These are phyloP conservation scores for Alternaria conjuncta DNA, from an alignment of 2,329 filamentous ascomycete genomes.

Conservation along the genomic window DNA sequence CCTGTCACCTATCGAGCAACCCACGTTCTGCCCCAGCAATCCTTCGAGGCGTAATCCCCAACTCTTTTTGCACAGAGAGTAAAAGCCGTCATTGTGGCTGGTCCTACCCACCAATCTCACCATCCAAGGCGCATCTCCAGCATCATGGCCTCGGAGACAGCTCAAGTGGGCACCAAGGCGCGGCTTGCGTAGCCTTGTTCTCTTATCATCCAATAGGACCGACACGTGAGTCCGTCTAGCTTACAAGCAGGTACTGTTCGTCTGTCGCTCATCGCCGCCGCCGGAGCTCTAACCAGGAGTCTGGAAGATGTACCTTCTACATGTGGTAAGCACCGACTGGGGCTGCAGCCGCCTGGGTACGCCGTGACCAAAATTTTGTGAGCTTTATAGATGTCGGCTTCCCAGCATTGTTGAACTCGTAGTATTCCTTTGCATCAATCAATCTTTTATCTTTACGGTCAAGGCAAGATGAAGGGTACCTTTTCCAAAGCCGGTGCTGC, in stretches of 20 bases:
- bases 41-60: not conserved
- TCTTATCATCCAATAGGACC: constrained; percentile 36
- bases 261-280: constrained; percentile 28
- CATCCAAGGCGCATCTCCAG: not conserved
- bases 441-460: not conserved
- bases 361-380: constrained; percentile 13
- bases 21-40: constrained; percentile 11
- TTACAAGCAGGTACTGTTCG: constrained; percentile 36
- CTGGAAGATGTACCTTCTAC: constrained; percentile 35
- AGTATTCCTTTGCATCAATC: constrained; percentile 4
- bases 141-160: constrained; percentile 23
- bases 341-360: not conserved
- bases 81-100: not conserved
- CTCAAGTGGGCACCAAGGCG: constrained; percentile 14
- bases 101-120: not conserved
- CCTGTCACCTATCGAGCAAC: constrained; percentile 15
- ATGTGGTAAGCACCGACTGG: constrained; percentile 36
- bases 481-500: constrained; percentile 21
- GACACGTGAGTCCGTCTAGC: constrained; percentile 37
- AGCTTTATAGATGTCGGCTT: constrained; percentile 2
- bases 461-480: constrained; percentile 29
- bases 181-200: constrained; percentile 31
- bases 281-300: constrained; percentile 11
- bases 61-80: not conserved
- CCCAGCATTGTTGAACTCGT: not conserved